Base-by-base conservation (phyloP, 2,329 filamentous ascomycete species). In the Ilyonectria mors-panacis region DNA sequence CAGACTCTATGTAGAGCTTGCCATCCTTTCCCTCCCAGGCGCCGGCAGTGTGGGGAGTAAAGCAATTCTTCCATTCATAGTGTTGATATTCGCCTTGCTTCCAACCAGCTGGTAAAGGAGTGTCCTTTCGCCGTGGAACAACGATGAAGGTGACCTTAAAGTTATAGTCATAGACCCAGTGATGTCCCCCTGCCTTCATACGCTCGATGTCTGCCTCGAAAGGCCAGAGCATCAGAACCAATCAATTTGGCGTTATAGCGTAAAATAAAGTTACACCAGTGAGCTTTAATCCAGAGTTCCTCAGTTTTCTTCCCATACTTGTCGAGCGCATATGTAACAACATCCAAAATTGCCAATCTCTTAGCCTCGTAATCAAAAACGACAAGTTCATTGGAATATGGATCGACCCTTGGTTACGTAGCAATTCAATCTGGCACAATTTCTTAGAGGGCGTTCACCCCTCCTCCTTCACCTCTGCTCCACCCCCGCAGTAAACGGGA, bases 361-460 rank as follows among this genome's bases (percentile, higher is more conserved):
- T 69, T 70, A 5, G 69, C 69, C 9, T 70, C 63, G 1, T 69
- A 69, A 0, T 67, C 69, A 9, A 13, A 69, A 1, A 62, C 63
- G 0, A 70, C 67, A 0, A 70, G 45, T 12, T 70, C 67, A 0
- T 69, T 4, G 0, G 64, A 59, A 2, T 7, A 59, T 0, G 67
- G 64, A 2, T 70, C 69, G n/a, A 67, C 1, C 19, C 69, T 70
- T 0, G 69, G 69, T n/a, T n/a, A n/a, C n/a, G n/a, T n/a, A n/a
- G n/a, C n/a, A n/a, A n/a, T n/a, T n/a, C n/a, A n/a, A n/a, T n/a
- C n/a, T n/a, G n/a, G n/a, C n/a, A n/a, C n/a, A n/a, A n/a, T n/a
- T n/a, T n/a, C n/a, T n/a, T n/a, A n/a, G n/a, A n/a, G n/a, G n/a
- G n/a, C n/a, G n/a, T n/a, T n/a, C n/a, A n/a, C n/a, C n/a, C n/a